Base-by-base conservation (phyloP, 2,329 filamentous ascomycete species). In the Aspergillus luchuensis region DNA sequence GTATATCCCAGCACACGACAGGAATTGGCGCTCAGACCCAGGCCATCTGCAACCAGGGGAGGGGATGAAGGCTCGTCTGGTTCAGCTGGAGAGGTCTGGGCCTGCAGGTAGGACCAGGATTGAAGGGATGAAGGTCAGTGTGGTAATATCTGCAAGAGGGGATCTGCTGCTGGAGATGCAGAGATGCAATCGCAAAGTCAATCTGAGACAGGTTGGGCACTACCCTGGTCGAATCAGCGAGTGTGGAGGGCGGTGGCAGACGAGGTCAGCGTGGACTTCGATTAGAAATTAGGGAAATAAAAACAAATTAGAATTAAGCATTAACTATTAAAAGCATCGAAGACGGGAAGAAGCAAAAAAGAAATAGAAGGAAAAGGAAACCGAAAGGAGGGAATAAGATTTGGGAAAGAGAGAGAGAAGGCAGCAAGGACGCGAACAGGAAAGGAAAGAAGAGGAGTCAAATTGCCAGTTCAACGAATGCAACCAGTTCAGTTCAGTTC, bases 171-270 rank as follows among this genome's bases (percentile, higher is more conserved):
- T 53, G 15, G 51, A 21, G 33, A 39, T 38, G 19, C 23, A 33
- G 53, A 21, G 25, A 58, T 61, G 58, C 55, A 54, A 48, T 57
- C 61, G 59, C 56, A 56, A 56, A 57, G 19, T 41, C 39, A 47
- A 57, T 36, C 51, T 38, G 58, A 60, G 58, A 63, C 56, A 47
- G 41, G 11, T 43, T 8, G 41, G 8, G 43, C 50, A 25, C 19
- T n/a, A 25, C 38, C 19, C 53, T 47, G 25, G 15, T 15, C 39
- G 39, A 56, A 47, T 45, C 39, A 56, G 39, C 28, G 11, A 17
- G 11, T 17, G 53, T 43, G 25, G 23, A 30, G 36, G 30, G 28
- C 43, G 43, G 43, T 25, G 21, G 21, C 53, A 30, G 30, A 11
- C 33, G n/a, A 43, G 19, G 53, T 23, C 41, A 56, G 30, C 33